Evolutionary conservation across 495 filamentous ascomycete species (phyloP).

Genomic region (Aspergillus carlsbadensis): DNA sequence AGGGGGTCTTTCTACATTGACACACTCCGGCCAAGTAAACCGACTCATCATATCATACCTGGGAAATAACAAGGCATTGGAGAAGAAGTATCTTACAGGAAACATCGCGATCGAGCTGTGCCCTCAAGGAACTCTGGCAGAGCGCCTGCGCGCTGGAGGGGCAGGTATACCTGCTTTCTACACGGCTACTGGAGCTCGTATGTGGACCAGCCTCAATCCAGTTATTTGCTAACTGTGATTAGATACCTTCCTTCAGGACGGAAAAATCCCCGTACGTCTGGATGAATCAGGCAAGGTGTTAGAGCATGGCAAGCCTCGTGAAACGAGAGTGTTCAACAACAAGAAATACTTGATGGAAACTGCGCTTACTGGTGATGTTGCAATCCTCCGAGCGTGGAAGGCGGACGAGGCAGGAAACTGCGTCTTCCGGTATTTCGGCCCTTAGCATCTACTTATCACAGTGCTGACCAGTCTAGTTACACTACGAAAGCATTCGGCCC

Average conservation of each 20-base stretch:
- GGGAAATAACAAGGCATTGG: conserved; percentile 86
- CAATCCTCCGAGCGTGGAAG: conserved; percentile 85
- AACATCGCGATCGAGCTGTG: conserved; percentile 83
- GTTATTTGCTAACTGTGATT: background rate
- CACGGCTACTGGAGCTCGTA: conserved; percentile 78
- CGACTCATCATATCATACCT: conserved; percentile 86
- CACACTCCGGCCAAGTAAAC: conserved; percentile 73
- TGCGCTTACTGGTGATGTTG: conserved; percentile 79
- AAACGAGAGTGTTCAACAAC: conserved; percentile 81
- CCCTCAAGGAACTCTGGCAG: conserved; percentile 86
- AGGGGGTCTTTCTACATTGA: conserved; percentile 74
- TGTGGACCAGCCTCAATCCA: background rate
- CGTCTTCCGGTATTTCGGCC: conserved; percentile 69
- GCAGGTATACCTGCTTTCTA: conserved; percentile 90
- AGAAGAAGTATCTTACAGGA: conserved; percentile 79
- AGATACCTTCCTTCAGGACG: conserved; percentile 77
- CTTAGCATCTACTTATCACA: background rate
- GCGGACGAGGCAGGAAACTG: conserved; percentile 86
- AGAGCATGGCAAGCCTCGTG: conserved; percentile 69
- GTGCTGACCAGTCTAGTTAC: conserved; percentile 30
- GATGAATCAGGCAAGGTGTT: conserved; percentile 72
- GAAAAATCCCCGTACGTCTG: conserved; percentile 75
- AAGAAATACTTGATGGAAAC: conserved; percentile 86
- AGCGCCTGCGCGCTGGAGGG: conserved; percentile 79
- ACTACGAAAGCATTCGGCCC: conserved; percentile 69